These are phyloP conservation scores for Zymoseptoria passerinii DNA, from an alignment of 2,329 filamentous ascomycete genomes.

Conservation along the genomic window DNA sequence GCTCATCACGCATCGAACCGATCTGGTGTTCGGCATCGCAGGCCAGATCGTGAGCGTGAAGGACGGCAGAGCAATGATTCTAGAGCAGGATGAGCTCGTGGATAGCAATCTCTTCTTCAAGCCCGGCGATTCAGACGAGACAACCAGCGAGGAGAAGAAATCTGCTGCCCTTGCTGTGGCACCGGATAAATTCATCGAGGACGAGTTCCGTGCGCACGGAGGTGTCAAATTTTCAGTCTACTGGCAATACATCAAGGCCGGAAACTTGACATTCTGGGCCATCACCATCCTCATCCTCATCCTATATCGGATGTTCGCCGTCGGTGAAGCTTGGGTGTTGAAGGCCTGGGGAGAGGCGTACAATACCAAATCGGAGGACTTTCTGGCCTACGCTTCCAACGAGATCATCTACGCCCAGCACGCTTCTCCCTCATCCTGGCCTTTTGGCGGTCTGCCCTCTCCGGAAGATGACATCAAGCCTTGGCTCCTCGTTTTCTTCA, in stretches of 20 bases:
- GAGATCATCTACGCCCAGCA: conserved; percentile 2
- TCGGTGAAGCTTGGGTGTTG: conserved; percentile 69
- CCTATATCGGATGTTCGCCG: conserved; percentile 54
- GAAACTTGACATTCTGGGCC: conserved; percentile 65
- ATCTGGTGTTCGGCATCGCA: conserved; percentile 65
- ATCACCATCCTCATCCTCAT: conserved; percentile 55
- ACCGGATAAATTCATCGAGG: conserved; percentile 70
- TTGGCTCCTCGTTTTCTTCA: conserved; percentile 65
- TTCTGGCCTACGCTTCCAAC: conserved; percentile 3
- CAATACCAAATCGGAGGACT: conserved; percentile 22
- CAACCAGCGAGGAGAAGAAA: conserved; percentile 26
- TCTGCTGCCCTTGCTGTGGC: conserved; percentile 45
- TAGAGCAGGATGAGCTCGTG: conserved; percentile 19
- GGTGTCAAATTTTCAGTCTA: conserved; percentile 70
- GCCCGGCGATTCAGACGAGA: conserved; percentile 8
- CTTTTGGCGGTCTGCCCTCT: conserved; percentile 51
- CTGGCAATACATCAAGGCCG: conserved; percentile 77
- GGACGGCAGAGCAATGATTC: conserved; percentile 45
- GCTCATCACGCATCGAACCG: conserved; percentile 57
- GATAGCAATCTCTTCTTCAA: neutral
- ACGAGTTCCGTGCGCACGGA: conserved; percentile 65
- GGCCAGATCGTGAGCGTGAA: conserved; percentile 64
- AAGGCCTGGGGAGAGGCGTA: conserved; percentile 84
- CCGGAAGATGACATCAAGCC: conserved; percentile 60
- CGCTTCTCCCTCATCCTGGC: conserved; percentile 12